phyloP scores from a whole-genome alignment of 768 basidiomycete species.

The Podaxis rugospora region DNA sequence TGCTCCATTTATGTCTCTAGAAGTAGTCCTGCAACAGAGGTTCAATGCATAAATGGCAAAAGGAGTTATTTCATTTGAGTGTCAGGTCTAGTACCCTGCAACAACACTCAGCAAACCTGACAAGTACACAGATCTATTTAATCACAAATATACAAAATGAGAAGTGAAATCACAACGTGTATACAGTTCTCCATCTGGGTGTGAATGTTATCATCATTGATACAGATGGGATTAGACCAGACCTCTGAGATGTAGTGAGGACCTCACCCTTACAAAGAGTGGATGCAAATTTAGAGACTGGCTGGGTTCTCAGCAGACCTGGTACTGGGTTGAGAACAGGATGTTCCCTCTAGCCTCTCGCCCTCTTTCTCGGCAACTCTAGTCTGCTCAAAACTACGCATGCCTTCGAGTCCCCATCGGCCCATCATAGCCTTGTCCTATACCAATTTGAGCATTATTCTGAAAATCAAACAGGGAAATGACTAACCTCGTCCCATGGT shows the following conservation, averaged over 20 bases:
- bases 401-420: slow-evolving; percentile 89
- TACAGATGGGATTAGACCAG: not conserved
- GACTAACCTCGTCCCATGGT: slow-evolving; percentile 85
- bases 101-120: not conserved
- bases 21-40: no score
- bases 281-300: not conserved
- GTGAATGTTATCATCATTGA: not conserved
- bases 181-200: no score
- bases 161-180: not conserved
- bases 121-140: not conserved
- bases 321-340: not conserved
- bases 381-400: slow-evolving; percentile 82
- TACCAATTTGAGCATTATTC: slow-evolving; percentile 11
- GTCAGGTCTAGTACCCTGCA: not conserved
- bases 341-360: slow-evolving; percentile 17
- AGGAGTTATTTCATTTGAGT: not conserved
- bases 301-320: not conserved
- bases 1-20: no score
- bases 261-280: not conserved
- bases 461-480: slow-evolving; percentile 1
- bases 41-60: not conserved
- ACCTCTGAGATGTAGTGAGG: not conserved
- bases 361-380: slow-evolving; percentile 55
- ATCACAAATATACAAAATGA: not conserved
- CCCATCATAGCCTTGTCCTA: slow-evolving; percentile 92